phyloP scores from a whole-genome alignment of 2,329 filamentous ascomycete genomes.

The Exophiala mesophila region DNA sequence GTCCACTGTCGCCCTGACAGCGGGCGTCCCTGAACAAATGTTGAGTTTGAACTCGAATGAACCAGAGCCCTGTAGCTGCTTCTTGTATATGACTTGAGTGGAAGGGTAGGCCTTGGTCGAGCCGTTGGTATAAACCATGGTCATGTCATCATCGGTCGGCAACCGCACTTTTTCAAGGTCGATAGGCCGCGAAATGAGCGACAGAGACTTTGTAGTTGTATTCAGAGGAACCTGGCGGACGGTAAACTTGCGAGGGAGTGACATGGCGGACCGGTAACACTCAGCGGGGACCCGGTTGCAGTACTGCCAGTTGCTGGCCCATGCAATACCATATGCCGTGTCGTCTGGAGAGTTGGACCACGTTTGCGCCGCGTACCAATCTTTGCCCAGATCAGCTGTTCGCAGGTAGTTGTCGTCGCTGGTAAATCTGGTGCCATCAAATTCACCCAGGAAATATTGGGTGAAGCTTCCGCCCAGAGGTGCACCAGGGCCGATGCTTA shows the following conservation, averaged over 20 bases:
- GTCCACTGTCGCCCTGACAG: background rate
- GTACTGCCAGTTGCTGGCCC: slow-evolving; percentile 59
- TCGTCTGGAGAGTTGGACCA: slow-evolving; percentile 44
- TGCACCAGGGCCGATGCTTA: slow-evolving; percentile 33
- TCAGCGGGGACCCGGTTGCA: slow-evolving; percentile 51
- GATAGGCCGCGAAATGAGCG: slow-evolving; percentile 3
- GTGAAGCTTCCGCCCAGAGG: slow-evolving; percentile 28
- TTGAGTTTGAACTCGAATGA: slow-evolving; percentile 5
- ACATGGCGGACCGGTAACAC: slow-evolving; percentile 50
- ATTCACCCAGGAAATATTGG: slow-evolving; percentile 42
- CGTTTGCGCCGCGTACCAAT: slow-evolving; percentile 48
- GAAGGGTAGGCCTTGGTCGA: background rate
- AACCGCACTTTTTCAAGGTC: background rate
- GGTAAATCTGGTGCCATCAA: slow-evolving; percentile 56
- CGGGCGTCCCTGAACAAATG: background rate
- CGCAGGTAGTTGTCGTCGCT: slow-evolving; percentile 19
- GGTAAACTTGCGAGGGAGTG: slow-evolving; percentile 41
- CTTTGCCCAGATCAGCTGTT: slow-evolving; percentile 28
- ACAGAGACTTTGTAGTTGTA: slow-evolving; percentile 2
- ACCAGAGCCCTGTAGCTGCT: background rate
- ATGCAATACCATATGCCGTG: slow-evolving; percentile 45
- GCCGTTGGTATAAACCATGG: background rate
- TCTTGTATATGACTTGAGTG: slow-evolving; percentile 2
- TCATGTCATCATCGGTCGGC: background rate
- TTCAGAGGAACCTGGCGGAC: slow-evolving; percentile 2